Evolutionary conservation across 306 rosid genomes (phyloP).

Genomic region (Castanospermum australe): DNA sequence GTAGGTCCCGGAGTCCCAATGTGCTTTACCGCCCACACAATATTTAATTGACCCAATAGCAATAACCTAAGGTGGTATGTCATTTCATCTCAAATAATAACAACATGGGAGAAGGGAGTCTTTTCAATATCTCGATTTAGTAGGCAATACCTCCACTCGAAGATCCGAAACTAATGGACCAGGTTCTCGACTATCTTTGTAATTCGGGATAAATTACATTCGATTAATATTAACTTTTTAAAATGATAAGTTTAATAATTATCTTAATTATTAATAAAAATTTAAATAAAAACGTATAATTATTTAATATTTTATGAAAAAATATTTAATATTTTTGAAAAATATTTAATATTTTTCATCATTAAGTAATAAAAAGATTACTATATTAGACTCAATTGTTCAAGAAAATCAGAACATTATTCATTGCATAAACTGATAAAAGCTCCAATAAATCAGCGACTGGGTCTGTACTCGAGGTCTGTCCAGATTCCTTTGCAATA

Average conservation of each 20-base stretch:
- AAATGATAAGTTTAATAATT: too few species aligned
- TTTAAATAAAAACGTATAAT: too few species aligned
- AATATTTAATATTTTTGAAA: too few species aligned
- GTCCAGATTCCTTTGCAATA: slow-evolving; percentile 10
- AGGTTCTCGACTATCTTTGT: not conserved
- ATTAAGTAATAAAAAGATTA: too few species aligned
- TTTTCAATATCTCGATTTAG: slow-evolving; percentile 41
- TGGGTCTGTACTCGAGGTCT: not conserved
- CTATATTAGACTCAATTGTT: too few species aligned
- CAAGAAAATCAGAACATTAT: too few species aligned
- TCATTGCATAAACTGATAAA: too few species aligned
- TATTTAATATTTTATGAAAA: too few species aligned
- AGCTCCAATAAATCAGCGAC: not conserved
- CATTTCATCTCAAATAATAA: slow-evolving; percentile 30
- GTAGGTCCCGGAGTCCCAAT: slow-evolving; percentile 51
- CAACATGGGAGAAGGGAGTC: slow-evolving; percentile 37
- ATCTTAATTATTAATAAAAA: too few species aligned
- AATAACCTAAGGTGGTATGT: slow-evolving; percentile 44
- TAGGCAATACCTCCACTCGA: not conserved
- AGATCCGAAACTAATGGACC: slow-evolving; percentile 31
- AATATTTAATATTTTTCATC: too few species aligned
- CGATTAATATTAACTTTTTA: too few species aligned
- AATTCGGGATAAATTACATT: not conserved
- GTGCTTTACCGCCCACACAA: slow-evolving; percentile 33
- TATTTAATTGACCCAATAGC: slow-evolving; percentile 39